These are phyloP conservation scores for Malassezia psittaci DNA, from an alignment of 1,284 basidiomycete species.

Conservation along the genomic window DNA sequence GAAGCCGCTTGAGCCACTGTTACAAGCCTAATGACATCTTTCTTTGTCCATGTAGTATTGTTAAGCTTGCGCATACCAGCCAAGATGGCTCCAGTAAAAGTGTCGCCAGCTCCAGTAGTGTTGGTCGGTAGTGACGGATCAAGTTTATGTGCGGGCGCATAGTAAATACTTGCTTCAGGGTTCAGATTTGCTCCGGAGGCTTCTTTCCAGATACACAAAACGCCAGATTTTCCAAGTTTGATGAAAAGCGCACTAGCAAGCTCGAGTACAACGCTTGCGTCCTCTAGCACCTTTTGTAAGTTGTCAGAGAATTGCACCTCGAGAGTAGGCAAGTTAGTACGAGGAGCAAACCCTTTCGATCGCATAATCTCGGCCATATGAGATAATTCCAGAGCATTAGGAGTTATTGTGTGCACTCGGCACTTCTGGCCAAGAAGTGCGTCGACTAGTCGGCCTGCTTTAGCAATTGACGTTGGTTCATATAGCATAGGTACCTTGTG, in stretches of 20 bases:
- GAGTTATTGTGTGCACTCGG: constrained; percentile 39
- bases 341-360: background rate
- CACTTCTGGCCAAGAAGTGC: constrained; percentile 34
- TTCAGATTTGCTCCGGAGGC: background rate
- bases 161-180: background rate
- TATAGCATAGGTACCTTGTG: constrained; percentile 30
- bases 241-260: constrained; percentile 4
- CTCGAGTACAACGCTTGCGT: background rate
- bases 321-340: background rate
- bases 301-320: background rate
- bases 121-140: constrained; percentile 19
- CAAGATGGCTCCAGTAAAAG: constrained; percentile 36
- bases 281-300: background rate
- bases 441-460: constrained; percentile 62
- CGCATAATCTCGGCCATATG: background rate
- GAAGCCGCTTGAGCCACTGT: constrained; percentile 1
- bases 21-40: no score
- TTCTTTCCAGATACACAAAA: background rate
- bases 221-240: constrained; percentile 17
- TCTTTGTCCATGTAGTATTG: no score
- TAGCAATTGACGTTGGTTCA: constrained; percentile 75
- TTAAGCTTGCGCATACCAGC: constrained; percentile 9
- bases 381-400: constrained; percentile 9
- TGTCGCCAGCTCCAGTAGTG: constrained; percentile 45
- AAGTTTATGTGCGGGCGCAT: constrained; percentile 20